phyloP scores from a whole-genome alignment of 768 basidiomycete genomes.

The Lactarius sp. region DNA sequence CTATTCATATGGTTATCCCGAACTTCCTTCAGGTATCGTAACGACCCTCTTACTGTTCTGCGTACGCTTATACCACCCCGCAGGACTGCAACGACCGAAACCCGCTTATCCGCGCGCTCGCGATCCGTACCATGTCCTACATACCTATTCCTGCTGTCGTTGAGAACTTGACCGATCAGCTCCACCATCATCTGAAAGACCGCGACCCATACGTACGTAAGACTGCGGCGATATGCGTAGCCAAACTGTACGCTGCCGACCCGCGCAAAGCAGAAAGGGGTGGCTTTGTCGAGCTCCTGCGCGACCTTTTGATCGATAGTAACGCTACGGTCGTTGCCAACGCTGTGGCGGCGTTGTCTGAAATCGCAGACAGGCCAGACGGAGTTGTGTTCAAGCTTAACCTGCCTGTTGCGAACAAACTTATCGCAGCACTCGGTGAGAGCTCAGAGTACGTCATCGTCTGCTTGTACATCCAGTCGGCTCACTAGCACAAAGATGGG shows the following conservation, averaged over 20 bases:
- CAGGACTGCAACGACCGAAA: slow-evolving; percentile 96
- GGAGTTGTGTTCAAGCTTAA: slow-evolving; percentile 92
- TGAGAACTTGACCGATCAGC: slow-evolving; percentile 79
- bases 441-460: slow-evolving; percentile 83
- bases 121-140: slow-evolving; percentile 99
- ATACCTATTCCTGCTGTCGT: slow-evolving; percentile 90
- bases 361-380: slow-evolving; percentile 92
- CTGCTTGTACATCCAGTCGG: neutral
- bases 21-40: slow-evolving; percentile 16
- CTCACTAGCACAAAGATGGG: slow-evolving; percentile 67
- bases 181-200: slow-evolving; percentile 90
- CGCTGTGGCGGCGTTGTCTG: slow-evolving; percentile 93
- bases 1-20: slow-evolving; percentile 50
- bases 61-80: slow-evolving; percentile 19
- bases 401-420: slow-evolving; percentile 78
- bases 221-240: slow-evolving; percentile 96
- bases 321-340: slow-evolving; percentile 98
- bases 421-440: slow-evolving; percentile 87
- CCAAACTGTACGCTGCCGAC: slow-evolving; percentile 89
- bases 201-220: slow-evolving; percentile 97
- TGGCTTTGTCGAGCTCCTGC: slow-evolving; percentile 85
- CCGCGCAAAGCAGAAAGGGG: slow-evolving; percentile 80
- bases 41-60: neutral
- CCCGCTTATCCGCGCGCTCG: slow-evolving; percentile 92
- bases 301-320: slow-evolving; percentile 86